Base-by-base conservation (phyloP, 176 grass and related monocot species). In the Zoysia pacifica region DNA sequence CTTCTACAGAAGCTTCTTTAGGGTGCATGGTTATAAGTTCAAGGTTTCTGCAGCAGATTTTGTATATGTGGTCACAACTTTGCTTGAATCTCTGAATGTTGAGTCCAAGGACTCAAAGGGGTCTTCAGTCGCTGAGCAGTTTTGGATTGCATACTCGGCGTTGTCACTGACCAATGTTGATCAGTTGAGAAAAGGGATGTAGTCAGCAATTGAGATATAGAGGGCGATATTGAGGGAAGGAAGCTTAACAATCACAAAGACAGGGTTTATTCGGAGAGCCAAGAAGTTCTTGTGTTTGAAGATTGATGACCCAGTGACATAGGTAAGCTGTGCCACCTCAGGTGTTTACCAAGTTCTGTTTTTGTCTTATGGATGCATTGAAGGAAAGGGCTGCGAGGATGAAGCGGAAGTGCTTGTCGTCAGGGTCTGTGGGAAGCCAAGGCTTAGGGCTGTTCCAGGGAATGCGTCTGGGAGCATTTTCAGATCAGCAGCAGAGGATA, bases 41-140 rank as follows among this genome's bases (percentile, higher is more conserved):
- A 94, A 94, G 68, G 81, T 94, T 59, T 97, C 91, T 53, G 94
- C 94, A 36, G 94, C 91, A 0, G 94, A 97, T 90, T 83, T 97
- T n/a, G 94, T 97, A 35, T 92, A 97, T 69, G 94, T 91, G 7
- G 83, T 91, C 63, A 92, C 91, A 2, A 90, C 91, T 39, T 66
- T 97, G 82, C 88, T 97, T 3, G 91, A 97, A 53, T 88, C 85
- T 2, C 62, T 48, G 7, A 74, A 47, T 70, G 49, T 63, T 0
- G 71, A 77, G 28, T 59, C 76, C 41, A 85, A 90, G 46, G 81
- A 87, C 10, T 42, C 79, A 11, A 80, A 90, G 69, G 83, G 64
- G 6, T 86, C 79, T 9, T 92, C 80, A 6, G 67, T 83, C 2
- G 86, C 94, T 9, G 89, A 88, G 48, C 87, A 89, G 19, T 94